Conservation (phyloP, 2,329 filamentous ascomycete genomes). For the Xylaria polymorpha region DNA sequence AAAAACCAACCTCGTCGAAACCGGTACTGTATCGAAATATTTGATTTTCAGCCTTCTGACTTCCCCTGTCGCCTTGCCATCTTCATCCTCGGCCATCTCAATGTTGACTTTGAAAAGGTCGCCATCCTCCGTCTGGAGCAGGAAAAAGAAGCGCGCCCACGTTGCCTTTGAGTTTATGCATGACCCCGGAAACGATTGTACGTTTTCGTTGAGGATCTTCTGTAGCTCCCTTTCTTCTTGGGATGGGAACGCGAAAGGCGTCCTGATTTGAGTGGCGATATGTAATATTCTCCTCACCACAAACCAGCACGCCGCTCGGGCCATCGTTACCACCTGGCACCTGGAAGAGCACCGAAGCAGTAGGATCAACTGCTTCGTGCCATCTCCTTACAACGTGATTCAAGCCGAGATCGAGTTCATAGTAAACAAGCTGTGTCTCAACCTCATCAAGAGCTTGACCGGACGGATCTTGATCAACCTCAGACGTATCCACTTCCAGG, state of each 20-base stretch:
- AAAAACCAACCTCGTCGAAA: constrained; percentile 70
- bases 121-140: constrained; percentile 96
- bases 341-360: constrained; percentile 90
- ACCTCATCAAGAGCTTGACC: constrained; percentile 83
- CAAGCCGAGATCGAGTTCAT: constrained; percentile 94
- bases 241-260: constrained; percentile 88
- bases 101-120: constrained; percentile 97
- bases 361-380: constrained; percentile 92
- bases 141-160: constrained; percentile 94
- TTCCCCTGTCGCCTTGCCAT: constrained; percentile 81
- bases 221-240: constrained; percentile 84
- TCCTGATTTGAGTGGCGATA: constrained; percentile 98
- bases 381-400: constrained; percentile 98
- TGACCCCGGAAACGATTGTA: constrained; percentile 88
- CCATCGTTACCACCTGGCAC: constrained; percentile 94
- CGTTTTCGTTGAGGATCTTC: constrained; percentile 94
- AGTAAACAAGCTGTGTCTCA: constrained; percentile 94
- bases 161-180: constrained; percentile 90
- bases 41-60: constrained; percentile 90
- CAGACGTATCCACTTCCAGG: constrained; percentile 91
- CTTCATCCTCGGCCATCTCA: constrained; percentile 85
- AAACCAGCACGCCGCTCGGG: constrained; percentile 94
- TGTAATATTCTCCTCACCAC: constrained; percentile 92
- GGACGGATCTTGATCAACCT: constrained; percentile 89
- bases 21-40: constrained; percentile 96